These are phyloP conservation scores for Gymnopilus dilepis DNA, from an alignment of 768 basidiomycete genomes.

Conservation along the genomic window DNA sequence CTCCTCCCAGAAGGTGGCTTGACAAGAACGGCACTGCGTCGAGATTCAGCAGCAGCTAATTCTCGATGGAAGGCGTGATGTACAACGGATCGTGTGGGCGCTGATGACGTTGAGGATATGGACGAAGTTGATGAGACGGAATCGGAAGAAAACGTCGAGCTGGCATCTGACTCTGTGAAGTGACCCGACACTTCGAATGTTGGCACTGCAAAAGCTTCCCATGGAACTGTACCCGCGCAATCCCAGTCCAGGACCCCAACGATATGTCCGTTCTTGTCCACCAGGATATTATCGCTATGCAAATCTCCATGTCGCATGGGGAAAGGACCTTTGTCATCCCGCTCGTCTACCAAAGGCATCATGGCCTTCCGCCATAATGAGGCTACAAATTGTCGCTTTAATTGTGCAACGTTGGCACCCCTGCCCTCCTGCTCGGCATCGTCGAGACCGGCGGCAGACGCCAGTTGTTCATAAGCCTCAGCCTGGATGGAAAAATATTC, in stretches of 20 bases:
- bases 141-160: conserved; percentile 22
- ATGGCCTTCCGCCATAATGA: conserved; percentile 46
- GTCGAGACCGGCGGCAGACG: conserved; percentile 37
- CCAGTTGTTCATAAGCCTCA: conserved; percentile 45
- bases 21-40: conserved; percentile 21
- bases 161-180: conserved; percentile 35
- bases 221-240: conserved; percentile 48
- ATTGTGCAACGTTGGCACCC: conserved; percentile 30
- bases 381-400: conserved; percentile 44
- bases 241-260: conserved; percentile 49
- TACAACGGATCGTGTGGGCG: conserved; percentile 33
- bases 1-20: conserved; percentile 41
- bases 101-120: conserved; percentile 21
- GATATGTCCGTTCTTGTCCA: conserved; percentile 45
- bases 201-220: conserved; percentile 48
- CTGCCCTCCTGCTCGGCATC: conserved; percentile 32
- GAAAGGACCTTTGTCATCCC: conserved; percentile 45
- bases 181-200: conserved; percentile 48
- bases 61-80: conserved; percentile 39
- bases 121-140: conserved; percentile 16
- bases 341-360: conserved; percentile 45
- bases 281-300: conserved; percentile 47
- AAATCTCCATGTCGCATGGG: conserved; percentile 48
- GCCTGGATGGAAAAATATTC: conserved; percentile 46
- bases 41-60: conserved; percentile 34